These are phyloP conservation scores for Chlorella variabilis DNA, from an alignment of 163 green algal species.

Conservation along the genomic window DNA sequence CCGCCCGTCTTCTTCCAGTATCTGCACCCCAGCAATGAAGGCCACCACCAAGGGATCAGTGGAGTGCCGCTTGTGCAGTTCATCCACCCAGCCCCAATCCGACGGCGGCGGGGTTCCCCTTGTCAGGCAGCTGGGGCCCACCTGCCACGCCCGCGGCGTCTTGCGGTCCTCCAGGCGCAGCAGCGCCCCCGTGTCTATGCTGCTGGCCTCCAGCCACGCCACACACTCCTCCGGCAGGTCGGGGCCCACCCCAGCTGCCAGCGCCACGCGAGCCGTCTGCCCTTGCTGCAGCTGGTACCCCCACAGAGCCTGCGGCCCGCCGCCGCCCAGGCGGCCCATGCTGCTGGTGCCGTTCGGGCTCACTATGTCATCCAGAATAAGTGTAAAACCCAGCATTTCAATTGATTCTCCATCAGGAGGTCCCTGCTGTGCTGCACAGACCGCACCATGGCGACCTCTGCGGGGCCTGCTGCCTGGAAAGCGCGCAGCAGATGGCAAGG, in stretches of 20 bases:
- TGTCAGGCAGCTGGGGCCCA: no score
- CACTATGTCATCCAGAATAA: slow-evolving; percentile 80
- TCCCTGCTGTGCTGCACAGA: background rate
- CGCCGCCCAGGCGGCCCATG: slow-evolving; percentile 64
- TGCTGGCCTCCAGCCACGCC: slow-evolving; percentile 51
- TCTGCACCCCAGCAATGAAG: no score
- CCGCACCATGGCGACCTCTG: no score
- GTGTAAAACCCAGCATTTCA: slow-evolving; percentile 57
- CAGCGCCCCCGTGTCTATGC: slow-evolving; percentile 15
- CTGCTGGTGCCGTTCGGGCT: slow-evolving; percentile 50
- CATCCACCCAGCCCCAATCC: no score
- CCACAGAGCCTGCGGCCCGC: slow-evolving; percentile 66
- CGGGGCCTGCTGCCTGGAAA: background rate
- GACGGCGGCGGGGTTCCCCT: no score
- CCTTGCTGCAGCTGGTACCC: slow-evolving; percentile 53
- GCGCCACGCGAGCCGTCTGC: slow-evolving; percentile 24
- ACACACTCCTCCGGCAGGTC: slow-evolving; percentile 55
- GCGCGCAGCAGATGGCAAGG: no score
- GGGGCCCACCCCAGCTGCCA: slow-evolving; percentile 58
- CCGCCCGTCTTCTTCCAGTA: slow-evolving; percentile 65
- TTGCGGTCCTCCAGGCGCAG: slow-evolving; percentile 4
- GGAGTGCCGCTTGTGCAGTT: no score
- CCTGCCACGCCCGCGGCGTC: slow-evolving; percentile 65
- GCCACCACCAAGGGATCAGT: no score
- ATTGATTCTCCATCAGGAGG: background rate